Percentiles rank a stretch among this genome's conserved stretches.
These are phyloP conservation scores for Ophiostoma quercus DNA, from an alignment of 2,329 filamentous ascomycete genomes.

Conservation along the genomic window DNA sequence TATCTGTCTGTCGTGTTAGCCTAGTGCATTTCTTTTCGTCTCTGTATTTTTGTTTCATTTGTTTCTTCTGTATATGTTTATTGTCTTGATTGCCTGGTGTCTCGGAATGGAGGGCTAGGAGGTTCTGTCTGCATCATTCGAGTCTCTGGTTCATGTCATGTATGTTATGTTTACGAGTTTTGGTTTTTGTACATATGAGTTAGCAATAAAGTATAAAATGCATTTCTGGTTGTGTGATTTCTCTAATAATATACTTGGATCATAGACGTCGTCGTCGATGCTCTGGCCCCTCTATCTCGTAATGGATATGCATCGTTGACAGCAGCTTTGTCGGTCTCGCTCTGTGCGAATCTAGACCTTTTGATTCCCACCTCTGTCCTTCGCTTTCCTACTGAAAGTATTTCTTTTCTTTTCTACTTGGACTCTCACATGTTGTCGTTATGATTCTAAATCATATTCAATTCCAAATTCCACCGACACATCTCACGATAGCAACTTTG, in stretches of 20 bases:
- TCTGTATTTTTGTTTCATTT: background rate
- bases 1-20: background rate
- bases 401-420: background rate
- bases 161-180: conserved; percentile 17
- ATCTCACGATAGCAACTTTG: too few species aligned
- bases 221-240: background rate
- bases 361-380: background rate
- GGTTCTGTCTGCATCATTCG: conserved; percentile 1
- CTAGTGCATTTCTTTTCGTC: background rate
- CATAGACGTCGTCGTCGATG: background rate
- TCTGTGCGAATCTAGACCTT: background rate
- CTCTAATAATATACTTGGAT: too few species aligned
- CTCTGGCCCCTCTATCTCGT: background rate
- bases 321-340: background rate
- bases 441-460: too few species aligned
- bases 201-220: background rate
- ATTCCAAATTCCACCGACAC: too few species aligned
- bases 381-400: background rate
- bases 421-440: too few species aligned
- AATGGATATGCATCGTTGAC: background rate
- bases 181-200: conserved; percentile 19
- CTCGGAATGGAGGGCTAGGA: conserved; percentile 17
- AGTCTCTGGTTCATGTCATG: background rate
- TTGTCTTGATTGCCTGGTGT: conserved; percentile 14
- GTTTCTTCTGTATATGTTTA: background rate